Evolutionary conservation across 106 monocot genomes (phyloP).

Genomic region (Phalaenopsis aphrodite): DNA sequence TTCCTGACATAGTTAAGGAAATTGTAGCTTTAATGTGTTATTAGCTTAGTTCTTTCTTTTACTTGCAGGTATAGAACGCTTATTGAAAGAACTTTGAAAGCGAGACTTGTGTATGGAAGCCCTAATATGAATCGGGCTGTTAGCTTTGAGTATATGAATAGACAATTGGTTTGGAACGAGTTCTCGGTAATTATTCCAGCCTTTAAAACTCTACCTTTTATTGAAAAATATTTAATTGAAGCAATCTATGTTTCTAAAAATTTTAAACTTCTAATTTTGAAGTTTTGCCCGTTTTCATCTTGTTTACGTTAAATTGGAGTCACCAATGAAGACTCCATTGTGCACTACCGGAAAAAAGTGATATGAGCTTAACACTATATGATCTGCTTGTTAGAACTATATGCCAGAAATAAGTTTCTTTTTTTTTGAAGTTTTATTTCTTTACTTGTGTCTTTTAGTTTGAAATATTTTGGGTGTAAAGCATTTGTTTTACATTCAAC

Average conservation of each 20-base stretch:
- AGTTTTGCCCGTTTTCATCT: neutral
- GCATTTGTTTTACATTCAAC: no score
- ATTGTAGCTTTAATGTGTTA: neutral
- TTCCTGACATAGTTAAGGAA: neutral
- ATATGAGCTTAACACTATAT: neutral
- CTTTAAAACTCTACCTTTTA: neutral
- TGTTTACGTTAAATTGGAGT: neutral
- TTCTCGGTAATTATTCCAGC: constrained; percentile 68
- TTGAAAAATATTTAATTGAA: neutral
- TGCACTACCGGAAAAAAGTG: neutral
- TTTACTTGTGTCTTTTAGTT: no score
- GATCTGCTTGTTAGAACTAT: no score
- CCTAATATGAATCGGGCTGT: constrained; percentile 98
- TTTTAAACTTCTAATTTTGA: neutral
- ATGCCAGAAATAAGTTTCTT: no score
- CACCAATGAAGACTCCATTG: neutral
- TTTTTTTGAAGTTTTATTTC: no score
- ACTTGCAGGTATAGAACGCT: constrained; percentile 83
- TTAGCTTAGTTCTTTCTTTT: neutral
- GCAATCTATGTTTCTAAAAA: neutral
- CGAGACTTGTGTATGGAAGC: constrained; percentile 97
- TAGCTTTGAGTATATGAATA: constrained; percentile 99
- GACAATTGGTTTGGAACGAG: constrained; percentile 99
- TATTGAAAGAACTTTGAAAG: constrained; percentile 79
- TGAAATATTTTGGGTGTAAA: no score